phyloP scores from a whole-genome alignment of 2,329 filamentous ascomycete genomes.

The Diaporthe longicolla region DNA sequence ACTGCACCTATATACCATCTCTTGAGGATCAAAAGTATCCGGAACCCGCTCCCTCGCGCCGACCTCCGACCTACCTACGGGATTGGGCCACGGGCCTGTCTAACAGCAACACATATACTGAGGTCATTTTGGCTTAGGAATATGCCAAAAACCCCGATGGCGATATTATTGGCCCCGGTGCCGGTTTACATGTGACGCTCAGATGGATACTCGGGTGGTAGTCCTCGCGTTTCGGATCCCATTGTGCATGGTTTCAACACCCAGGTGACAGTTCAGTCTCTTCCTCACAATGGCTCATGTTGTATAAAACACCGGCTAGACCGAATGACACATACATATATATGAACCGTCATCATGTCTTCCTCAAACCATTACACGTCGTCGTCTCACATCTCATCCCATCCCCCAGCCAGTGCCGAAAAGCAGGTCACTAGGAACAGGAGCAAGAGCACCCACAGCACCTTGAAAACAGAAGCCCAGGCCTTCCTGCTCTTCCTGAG shows the following conservation, averaged over 20 bases:
- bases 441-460: background rate
- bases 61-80: background rate
- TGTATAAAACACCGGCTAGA: background rate
- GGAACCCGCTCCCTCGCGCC: background rate
- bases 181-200: background rate
- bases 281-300: slow-evolving; percentile 10
- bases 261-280: background rate
- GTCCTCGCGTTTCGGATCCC: slow-evolving; percentile 16
- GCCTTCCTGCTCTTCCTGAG: background rate
- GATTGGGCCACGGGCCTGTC: background rate
- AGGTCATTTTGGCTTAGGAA: background rate
- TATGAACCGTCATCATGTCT: background rate
- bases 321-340: background rate
- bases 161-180: background rate
- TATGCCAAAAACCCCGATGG: background rate
- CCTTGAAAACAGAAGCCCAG: background rate
- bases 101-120: background rate
- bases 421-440: background rate
- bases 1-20: background rate
- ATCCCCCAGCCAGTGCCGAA: background rate
- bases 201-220: slow-evolving; percentile 7
- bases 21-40: background rate
- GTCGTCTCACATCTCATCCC: background rate
- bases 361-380: background rate
- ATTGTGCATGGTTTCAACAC: slow-evolving; percentile 13